phyloP scores from a whole-genome alignment of 768 basidiomycete genomes.

The Russula emetica region DNA sequence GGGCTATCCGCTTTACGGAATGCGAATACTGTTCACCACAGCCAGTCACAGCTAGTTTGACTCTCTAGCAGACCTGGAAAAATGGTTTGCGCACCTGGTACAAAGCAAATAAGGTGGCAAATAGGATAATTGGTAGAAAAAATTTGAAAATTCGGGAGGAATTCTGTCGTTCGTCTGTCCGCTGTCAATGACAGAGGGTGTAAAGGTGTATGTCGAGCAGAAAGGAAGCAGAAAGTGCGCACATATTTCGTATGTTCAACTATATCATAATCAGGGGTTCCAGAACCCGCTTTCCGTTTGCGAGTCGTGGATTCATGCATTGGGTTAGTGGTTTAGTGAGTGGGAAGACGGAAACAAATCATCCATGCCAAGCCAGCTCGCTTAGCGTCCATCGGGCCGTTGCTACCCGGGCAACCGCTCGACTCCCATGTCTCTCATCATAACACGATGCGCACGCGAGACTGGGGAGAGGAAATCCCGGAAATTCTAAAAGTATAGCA shows the following conservation, averaged over 20 bases:
- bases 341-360: slow-evolving; percentile 28
- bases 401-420: too few species aligned
- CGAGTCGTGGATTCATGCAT: slow-evolving; percentile 11
- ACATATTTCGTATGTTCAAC: slow-evolving; percentile 6
- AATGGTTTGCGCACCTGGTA: slow-evolving; percentile 11
- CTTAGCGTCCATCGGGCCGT: background rate
- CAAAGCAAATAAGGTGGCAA: slow-evolving; percentile 7
- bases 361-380: too few species aligned
- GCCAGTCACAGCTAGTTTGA: background rate
- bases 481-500: too few species aligned
- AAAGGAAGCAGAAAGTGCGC: background rate
- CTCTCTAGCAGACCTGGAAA: background rate
- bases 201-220: background rate
- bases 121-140: background rate
- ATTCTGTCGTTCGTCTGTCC: background rate
- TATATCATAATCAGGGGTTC: background rate
- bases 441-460: too few species aligned
- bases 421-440: too few species aligned
- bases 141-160: slow-evolving; percentile 1
- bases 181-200: background rate
- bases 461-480: too few species aligned
- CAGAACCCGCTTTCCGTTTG: background rate
- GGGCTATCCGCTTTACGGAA: background rate
- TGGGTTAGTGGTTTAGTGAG: background rate
- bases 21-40: slow-evolving; percentile 10